Conservation (phyloP, 2,329 filamentous ascomycete genomes). For the Aspergillus unguis region DNA sequence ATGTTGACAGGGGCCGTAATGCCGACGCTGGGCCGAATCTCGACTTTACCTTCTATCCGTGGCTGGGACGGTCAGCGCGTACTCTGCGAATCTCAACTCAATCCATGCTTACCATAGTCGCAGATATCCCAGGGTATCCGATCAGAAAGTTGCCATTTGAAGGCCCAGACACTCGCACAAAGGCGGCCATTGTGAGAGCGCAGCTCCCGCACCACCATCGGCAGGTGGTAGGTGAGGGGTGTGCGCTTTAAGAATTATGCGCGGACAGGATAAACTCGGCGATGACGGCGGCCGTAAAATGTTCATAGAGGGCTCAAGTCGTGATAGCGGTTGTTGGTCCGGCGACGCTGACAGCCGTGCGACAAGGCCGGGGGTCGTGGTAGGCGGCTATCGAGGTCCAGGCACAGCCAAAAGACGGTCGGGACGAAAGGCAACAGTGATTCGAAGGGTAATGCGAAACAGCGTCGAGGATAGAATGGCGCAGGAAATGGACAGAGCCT, state of each 20-base stretch:
- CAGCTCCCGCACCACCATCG: slow-evolving; percentile 41
- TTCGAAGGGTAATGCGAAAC: no score
- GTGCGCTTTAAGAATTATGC: slow-evolving; percentile 24
- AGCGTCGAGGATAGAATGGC: not conserved
- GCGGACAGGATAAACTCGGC: slow-evolving; percentile 27
- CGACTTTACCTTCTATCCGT: slow-evolving; percentile 95
- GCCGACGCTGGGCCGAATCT: slow-evolving; percentile 83
- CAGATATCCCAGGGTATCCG: slow-evolving; percentile 96
- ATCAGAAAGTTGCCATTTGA: slow-evolving; percentile 96
- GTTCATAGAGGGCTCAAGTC: slow-evolving; percentile 26
- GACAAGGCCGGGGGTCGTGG: slow-evolving; percentile 12
- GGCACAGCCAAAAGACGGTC: not conserved
- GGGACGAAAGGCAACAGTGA: not conserved
- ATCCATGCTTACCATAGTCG: slow-evolving; percentile 73
- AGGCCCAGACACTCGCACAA: slow-evolving; percentile 93
- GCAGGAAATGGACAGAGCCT: not conserved
- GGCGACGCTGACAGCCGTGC: slow-evolving; percentile 16
- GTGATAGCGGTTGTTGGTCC: slow-evolving; percentile 8
- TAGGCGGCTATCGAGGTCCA: slow-evolving; percentile 14
- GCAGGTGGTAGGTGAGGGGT: slow-evolving; percentile 29
- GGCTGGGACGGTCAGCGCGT: slow-evolving; percentile 55
- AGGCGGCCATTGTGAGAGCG: slow-evolving; percentile 62
- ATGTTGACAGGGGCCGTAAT: slow-evolving; percentile 85
- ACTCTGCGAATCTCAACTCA: not conserved
- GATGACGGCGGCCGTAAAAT: slow-evolving; percentile 18